Conservation (phyloP, 495 filamentous ascomycete genomes). For the Staphylotrichum tortipilum region DNA sequence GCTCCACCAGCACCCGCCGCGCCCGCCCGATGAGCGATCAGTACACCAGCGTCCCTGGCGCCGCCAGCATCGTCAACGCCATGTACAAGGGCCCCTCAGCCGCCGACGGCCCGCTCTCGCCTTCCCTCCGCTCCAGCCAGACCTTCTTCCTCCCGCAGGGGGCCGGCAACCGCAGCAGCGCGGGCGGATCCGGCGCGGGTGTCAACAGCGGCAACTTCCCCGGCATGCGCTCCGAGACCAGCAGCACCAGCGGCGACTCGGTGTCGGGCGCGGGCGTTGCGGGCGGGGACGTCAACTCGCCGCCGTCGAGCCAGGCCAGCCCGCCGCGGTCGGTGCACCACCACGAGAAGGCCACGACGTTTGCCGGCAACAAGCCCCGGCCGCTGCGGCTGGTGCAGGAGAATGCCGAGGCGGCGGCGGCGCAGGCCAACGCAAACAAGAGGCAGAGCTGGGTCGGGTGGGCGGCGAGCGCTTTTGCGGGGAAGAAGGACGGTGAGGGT, state of each 20-base stretch:
- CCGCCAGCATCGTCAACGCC: constrained; percentile 66
- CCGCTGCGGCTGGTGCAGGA: constrained; percentile 81
- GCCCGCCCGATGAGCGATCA: constrained; percentile 63
- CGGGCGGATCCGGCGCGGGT: constrained; percentile 22
- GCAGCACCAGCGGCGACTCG: constrained; percentile 55
- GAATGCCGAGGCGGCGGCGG: constrained; percentile 28
- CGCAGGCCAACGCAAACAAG: constrained; percentile 36
- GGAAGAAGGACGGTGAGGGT: constrained; percentile 24
- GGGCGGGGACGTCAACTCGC: constrained; percentile 38
- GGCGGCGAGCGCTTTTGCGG: constrained; percentile 35
- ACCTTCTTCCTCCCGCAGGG: constrained; percentile 35
- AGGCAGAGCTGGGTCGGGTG: constrained; percentile 51
- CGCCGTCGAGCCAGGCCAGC: constrained; percentile 44
- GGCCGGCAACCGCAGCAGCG: constrained; percentile 43
- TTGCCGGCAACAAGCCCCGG: constrained; percentile 66
- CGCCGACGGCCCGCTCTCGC: constrained; percentile 48
- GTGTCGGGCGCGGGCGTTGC: constrained; percentile 27
- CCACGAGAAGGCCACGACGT: constrained; percentile 55
- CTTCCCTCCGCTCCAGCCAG: constrained; percentile 38
- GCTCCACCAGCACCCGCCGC: constrained; percentile 53
- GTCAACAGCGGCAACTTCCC: constrained; percentile 37
- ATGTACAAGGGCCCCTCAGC: constrained; percentile 61
- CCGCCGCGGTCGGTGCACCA: constrained; percentile 38
- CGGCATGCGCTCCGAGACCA: constrained; percentile 48
- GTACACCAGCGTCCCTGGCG: constrained; percentile 49